phyloP scores from a whole-genome alignment of 257 asterid genomes.

The Lycium barbarum region DNA sequence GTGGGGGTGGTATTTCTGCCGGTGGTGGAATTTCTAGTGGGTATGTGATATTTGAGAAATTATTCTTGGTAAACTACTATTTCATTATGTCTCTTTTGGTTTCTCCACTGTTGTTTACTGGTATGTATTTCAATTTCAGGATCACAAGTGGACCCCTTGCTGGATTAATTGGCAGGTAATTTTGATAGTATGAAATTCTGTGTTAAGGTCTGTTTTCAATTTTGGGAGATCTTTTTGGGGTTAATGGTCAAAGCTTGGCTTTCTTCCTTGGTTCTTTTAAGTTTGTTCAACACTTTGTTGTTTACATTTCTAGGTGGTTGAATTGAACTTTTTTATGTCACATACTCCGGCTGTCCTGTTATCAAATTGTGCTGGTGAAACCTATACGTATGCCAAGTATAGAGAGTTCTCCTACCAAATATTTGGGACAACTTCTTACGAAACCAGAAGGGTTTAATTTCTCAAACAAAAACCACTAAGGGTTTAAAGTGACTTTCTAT shows the following conservation, averaged over 20 bases:
- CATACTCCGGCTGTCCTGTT: background rate
- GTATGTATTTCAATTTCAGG: constrained; percentile 53
- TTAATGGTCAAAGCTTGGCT: background rate
- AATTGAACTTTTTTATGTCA: background rate
- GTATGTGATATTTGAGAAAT: constrained; percentile 55
- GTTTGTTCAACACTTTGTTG: background rate
- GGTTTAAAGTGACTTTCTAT: background rate
- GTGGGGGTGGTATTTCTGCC: constrained; percentile 88
- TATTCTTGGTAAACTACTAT: constrained; percentile 1
- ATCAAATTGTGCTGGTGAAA: constrained; percentile 17
- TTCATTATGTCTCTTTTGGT: background rate
- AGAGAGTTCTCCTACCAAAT: background rate
- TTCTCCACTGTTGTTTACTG: constrained; percentile 30
- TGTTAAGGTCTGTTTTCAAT: constrained; percentile 1
- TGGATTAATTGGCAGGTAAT: constrained; percentile 96
- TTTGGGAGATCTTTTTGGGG: background rate
- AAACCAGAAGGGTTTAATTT: background rate
- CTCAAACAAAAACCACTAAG: background rate
- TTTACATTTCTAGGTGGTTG: background rate
- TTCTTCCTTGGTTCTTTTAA: constrained; percentile 7
- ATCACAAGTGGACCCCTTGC: constrained; percentile 96
- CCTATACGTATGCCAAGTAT: background rate
- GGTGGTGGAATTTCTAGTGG: constrained; percentile 99
- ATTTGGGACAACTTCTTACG: background rate
- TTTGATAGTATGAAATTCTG: background rate